Base-by-base conservation (phyloP, 768 basidiomycete genomes). In the Tylopilus sp. region DNA sequence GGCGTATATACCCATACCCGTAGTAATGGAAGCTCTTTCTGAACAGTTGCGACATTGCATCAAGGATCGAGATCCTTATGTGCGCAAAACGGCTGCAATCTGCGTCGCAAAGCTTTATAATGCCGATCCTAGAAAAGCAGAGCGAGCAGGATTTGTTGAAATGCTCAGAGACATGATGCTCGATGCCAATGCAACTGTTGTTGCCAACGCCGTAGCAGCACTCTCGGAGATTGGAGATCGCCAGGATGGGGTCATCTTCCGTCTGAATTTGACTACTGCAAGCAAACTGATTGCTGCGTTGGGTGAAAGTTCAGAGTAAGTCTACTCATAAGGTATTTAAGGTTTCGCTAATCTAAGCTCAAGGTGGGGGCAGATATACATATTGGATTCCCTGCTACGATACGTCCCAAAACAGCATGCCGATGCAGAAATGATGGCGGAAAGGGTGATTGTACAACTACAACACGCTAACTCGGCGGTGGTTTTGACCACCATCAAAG, bases 381-480 rank as follows among this genome's bases (percentile, higher is more conserved):
- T 99, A 57, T 77, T 99, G 38, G 97, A 99, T 67, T 91, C 91
- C 1, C 70, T 99, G 26, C 70, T 99, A 49, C 90, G 94, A 35
- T 98, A 88, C 66, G 90, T 97, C n/a, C 97, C 97, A 4, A 87
- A 93, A 59, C 76, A 79, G 48, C 81, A 90, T 51, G 73, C 81
- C 18, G 97, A 99, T 63, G 97, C 97, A 10, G 92, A 97, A 69
- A 74, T 89, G 31, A 86, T 98, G 73, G 93, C 90, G n/a, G 97
- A 99, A 68, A 86, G 95, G 28, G 88, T 99, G 57, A 83, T 94
- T 41, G 80, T 93, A 42, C 88, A 98, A 59, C 75, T 99, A 23
- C 92, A 97, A 64, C 95, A 98, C 66, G 93, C 94, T n/a, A 99
- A 99, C 68, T 95, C 93, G 23, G 97, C 97, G 3, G 97, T 99